Evolutionary conservation across 1,139 yeast species (phyloP).

Genomic region (Wickerhamomyces sp.): DNA sequence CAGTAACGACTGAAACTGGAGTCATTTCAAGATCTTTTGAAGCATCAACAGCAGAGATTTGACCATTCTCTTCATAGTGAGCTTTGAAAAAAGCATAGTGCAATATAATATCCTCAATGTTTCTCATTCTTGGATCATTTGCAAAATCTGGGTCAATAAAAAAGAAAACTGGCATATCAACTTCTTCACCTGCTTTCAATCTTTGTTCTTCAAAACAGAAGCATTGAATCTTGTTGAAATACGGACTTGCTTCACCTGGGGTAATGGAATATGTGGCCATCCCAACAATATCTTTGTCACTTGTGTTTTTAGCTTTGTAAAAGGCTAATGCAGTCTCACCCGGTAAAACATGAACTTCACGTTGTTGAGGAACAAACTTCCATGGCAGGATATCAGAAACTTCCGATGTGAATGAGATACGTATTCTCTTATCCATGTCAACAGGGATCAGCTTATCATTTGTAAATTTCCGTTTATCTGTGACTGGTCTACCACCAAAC

Average conservation of each 20-base stretch:
- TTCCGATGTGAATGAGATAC: slow-evolving; percentile 85
- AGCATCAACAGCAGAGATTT: slow-evolving; percentile 21
- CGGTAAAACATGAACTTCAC: slow-evolving; percentile 89
- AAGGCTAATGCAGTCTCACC: slow-evolving; percentile 98
- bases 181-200: slow-evolving; percentile 93
- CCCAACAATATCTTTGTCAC: slow-evolving; percentile 89
- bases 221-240: slow-evolving; percentile 94
- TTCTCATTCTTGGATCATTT: slow-evolving; percentile 88
- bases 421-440: slow-evolving; percentile 75
- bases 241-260: slow-evolving; percentile 95
- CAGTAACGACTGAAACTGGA: slow-evolving; percentile 15
- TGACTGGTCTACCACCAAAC: slow-evolving; percentile 92
- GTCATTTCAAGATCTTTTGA: slow-evolving; percentile 19
- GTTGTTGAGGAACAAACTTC: slow-evolving; percentile 92
- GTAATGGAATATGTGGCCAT: slow-evolving; percentile 97
- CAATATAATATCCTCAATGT: slow-evolving; percentile 82
- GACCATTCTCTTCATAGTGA: slow-evolving; percentile 29
- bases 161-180: slow-evolving; percentile 98
- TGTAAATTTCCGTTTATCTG: slow-evolving; percentile 75
- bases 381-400: slow-evolving; percentile 91
- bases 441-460: slow-evolving; percentile 87
- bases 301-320: slow-evolving; percentile 82
- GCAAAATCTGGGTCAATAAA: slow-evolving; percentile 98
- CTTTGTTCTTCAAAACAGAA: slow-evolving; percentile 97
- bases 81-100: slow-evolving; percentile 87